Conservation (phyloP, 306 rosid genomes). For the Echinosophora koreensis region DNA sequence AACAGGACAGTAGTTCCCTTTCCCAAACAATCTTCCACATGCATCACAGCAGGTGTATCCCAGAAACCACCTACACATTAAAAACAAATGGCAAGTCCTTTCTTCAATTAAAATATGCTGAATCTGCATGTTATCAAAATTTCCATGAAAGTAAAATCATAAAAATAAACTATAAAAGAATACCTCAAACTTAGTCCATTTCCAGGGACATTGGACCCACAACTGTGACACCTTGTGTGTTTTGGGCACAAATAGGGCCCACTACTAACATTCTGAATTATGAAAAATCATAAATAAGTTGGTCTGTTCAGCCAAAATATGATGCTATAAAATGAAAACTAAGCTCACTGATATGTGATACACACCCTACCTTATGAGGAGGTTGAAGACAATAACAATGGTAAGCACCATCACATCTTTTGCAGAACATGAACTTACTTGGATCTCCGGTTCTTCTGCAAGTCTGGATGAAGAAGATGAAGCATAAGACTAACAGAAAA, state of each 20-base stretch:
- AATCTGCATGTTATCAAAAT: constrained; percentile 22
- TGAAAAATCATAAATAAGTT: constrained; percentile 48
- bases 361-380: constrained; percentile 84
- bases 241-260: constrained; percentile 98
- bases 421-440: constrained; percentile 96
- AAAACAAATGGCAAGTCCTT: constrained; percentile 45
- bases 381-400: constrained; percentile 99
- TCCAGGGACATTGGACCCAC: constrained; percentile 95
- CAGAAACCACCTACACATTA: constrained; percentile 86
- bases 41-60: constrained; percentile 99
- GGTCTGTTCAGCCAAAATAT: neutral
- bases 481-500: constrained; percentile 34
- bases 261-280: constrained; percentile 83
- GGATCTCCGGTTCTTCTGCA: constrained; percentile 98
- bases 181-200: constrained; percentile 98
- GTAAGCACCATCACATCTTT: constrained; percentile 97
- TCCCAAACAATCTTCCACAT: constrained; percentile 95
- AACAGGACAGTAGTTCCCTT: constrained; percentile 98
- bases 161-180: neutral
- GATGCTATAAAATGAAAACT: constrained; percentile 22
- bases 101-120: constrained; percentile 7
- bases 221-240: constrained; percentile 95
- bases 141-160: neutral
- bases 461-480: constrained; percentile 54
- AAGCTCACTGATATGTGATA: constrained; percentile 33